Conservation (phyloP, 129 eudicot species). For the Lactuca saligna region DNA sequence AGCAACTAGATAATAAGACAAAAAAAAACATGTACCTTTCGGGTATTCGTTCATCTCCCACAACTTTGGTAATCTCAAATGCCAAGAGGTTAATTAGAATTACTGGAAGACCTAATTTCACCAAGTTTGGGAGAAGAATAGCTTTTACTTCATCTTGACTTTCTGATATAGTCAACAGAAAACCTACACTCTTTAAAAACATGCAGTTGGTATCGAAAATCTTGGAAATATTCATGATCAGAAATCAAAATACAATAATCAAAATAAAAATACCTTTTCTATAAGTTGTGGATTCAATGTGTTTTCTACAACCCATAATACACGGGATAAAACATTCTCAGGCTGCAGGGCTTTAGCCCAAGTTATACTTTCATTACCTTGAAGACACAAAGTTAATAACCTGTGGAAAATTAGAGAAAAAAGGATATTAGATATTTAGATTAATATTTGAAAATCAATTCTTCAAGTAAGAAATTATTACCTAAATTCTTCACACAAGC, state of each 20-base stretch:
- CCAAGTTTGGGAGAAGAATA: slow-evolving; percentile 58
- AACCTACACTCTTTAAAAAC: slow-evolving; percentile 61
- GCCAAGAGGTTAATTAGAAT: slow-evolving; percentile 65
- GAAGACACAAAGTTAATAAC: slow-evolving; percentile 78
- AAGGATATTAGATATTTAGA: neutral
- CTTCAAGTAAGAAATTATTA: slow-evolving; percentile 29
- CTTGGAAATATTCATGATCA: neutral
- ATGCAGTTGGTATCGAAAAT: slow-evolving; percentile 10
- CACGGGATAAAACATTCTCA: slow-evolving; percentile 63
- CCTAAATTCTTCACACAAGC: slow-evolving; percentile 87
- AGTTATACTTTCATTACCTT: slow-evolving; percentile 54
- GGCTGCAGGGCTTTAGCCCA: slow-evolving; percentile 74
- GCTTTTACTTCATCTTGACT: slow-evolving; percentile 53
- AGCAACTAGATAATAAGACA: slow-evolving; percentile 6
- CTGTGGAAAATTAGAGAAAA: slow-evolving; percentile 33
- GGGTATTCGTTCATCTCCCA: slow-evolving; percentile 54
- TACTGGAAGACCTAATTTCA: slow-evolving; percentile 71
- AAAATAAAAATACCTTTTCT: slow-evolving; percentile 59
- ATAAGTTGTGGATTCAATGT: slow-evolving; percentile 74
- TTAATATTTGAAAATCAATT: slow-evolving; percentile 13
- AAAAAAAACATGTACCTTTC: slow-evolving; percentile 64
- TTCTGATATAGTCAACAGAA: slow-evolving; percentile 64
- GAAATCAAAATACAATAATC: neutral
- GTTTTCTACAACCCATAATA: slow-evolving; percentile 87
- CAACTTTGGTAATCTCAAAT: slow-evolving; percentile 68